Base-by-base conservation (phyloP, 345 rosid genomes). In the Trapa bicornis region DNA sequence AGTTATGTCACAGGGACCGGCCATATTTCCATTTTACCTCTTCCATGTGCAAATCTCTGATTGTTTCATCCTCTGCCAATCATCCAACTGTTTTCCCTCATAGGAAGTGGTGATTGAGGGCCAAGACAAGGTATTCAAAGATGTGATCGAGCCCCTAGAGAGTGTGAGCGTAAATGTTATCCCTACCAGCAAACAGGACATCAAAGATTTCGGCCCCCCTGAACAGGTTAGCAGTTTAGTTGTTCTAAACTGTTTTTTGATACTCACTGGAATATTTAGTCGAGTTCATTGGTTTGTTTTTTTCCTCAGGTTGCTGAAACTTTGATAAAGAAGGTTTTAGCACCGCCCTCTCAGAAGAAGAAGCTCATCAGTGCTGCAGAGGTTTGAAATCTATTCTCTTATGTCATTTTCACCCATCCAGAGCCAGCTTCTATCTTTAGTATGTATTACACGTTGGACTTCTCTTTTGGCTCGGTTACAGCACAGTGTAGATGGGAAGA, bases 51-150 rank as follows among this genome's bases (percentile, higher is more conserved):
- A 33, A 35, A 71, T 32, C 39, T 39, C 12, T 35, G 47, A 12
- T 66, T 16, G 33, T 63, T 37, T 54, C 61, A 22, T 38, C 45
- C 50, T 66, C 29, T 17, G 32, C 35, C 0, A 16, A 11, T 47
- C 16, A 38, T 14, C 64, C 1, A 61, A 54, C 0, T 69, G 53
- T 61, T 47, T 33, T 47, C 47, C 37, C 9, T 64, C 64, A 41
- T 77, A 93, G 96, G 97, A 93, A 84, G 94, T 88, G 71, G 72
- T 71, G 54, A 86, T 93, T 73, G 86, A 84, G 71, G 96, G 96
- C 73, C 94, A 85, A 76, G 97, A 90, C 80, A 93, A 87, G 83
- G 97, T 88, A 12, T 88, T 84, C 71, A 93, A 93, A 88, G 97
- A 93, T 53, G 94, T 93, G 43, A 90, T 90, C 65, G 97, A 93